Base-by-base conservation (phyloP, 1,284 basidiomycete species). In the Malassezia yamatoensis region DNA sequence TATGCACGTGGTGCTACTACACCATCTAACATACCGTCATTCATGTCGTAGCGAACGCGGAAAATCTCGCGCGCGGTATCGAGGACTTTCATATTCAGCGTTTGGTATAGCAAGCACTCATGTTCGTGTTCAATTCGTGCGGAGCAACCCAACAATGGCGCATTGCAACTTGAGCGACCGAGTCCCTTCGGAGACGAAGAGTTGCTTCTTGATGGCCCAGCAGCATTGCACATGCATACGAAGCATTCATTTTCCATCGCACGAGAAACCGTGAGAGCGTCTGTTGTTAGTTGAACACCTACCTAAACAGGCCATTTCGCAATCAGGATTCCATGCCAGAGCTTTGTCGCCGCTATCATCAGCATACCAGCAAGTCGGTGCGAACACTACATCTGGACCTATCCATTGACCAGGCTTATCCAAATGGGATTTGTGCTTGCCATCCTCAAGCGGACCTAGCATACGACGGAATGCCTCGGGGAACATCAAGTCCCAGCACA, bases 401-500 rank as follows among this genome's bases (percentile, higher is more conserved):
- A 50, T 42, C 16, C 57, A 60, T 21, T 62, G 58, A 1, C 43
- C 61, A 7, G 59, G 32, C 10, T 16, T 36, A n/a, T 66, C 62
- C 18, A 67, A 45, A 32, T 63, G 58, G 0, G 61, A 60, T 7
- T 39, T 12, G 24, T 4, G 11, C 2, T 12, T n/a, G 5, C 18
- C 29, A 8, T 32, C 21, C 32, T 41, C 49, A 2, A 56, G 52
- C 6, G 63, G 62, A 1, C 49, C 32, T 20, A 68, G 45, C 55
- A 67, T 61, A 21, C 64, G 62, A 11, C 68, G 54, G 53, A 70
- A 73, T 0, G 66, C 49, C 13, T 61, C 60, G 18, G 64, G 70
- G 56, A 69, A 70, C 10, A 66, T 68, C 12, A 73, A 55, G 38
- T 73, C 71, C 71, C 71, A 73, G 48, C 71, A 73, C 54, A 73